Evolutionary conservation across 495 filamentous ascomycete species (phyloP), one percentile per base, ranked within the genome.

Genomic region (Chaetomium tenue): DNA sequence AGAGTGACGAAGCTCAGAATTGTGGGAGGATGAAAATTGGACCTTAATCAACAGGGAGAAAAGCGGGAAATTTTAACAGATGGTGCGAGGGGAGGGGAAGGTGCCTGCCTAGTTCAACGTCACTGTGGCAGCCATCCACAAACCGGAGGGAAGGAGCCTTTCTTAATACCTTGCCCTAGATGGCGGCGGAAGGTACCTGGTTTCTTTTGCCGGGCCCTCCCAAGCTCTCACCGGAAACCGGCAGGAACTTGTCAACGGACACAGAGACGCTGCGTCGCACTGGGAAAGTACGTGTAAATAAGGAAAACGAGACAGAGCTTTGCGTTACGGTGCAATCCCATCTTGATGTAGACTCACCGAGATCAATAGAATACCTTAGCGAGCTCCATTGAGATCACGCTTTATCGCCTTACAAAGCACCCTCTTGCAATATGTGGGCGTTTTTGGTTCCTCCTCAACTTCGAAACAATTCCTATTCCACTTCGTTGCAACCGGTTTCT

Each of bases 231-330:
- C 44, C 5, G 28, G 44, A 25, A 50, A 52, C 46, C 16, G 58
- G 20, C 28, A 37, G 33, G 33, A 37, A 37, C 5, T 12, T 37
- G 25, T n/a, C 39, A 33, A 11, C 22, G 1, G 39, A 18, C 30
- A 39, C 7, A 15, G 26, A 5, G 5, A 9, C 5, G 33, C 2
- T 39, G 52, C 39, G 33, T 50, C 40, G 18, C 22, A 30, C 37
- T 9, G 39, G 9, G 61, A 56, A 63, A 56, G 61, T 63, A 63
- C 61, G 52, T 37, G 33, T 11, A 37, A 37, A 37, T 12, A 37
- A 56, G 52, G 52, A 25, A 56, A 6, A 22, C 39, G 8, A 16
- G 52, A 50, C 51, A 20, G 23, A 56, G 7, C 26, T 25, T 9
- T 37, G 61, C 26, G 52, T 63, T 26, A 56, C 52, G 20, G n/a